A percentile compares a stretch with the other conserved stretches of the same genome.
Evolutionary conservation across 345 rosid species (phyloP).

Genomic region (Hibiscus tridactylites): DNA sequence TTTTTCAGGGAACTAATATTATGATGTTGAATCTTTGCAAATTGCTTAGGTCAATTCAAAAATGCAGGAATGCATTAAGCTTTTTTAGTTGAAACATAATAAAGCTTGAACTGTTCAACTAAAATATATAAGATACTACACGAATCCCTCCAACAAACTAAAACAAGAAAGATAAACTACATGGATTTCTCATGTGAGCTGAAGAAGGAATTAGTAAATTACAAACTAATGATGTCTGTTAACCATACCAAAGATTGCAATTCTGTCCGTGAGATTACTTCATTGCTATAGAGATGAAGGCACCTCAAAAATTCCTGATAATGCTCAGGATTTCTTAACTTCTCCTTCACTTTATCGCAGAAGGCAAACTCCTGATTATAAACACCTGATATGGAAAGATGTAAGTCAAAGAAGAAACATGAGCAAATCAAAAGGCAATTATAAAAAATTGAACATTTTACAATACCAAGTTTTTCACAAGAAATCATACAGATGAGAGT

Average conservation of each 20-base stretch:
- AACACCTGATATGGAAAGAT: slow-evolving; percentile 41
- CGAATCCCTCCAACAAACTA: background rate
- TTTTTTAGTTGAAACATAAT: background rate
- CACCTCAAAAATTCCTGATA: slow-evolving; percentile 78
- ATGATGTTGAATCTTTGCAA: background rate
- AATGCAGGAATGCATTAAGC: background rate
- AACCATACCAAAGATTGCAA: slow-evolving; percentile 77
- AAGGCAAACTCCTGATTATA: slow-evolving; percentile 66
- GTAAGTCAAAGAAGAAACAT: slow-evolving; percentile 7
- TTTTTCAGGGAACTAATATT: background rate
- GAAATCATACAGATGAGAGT: background rate
- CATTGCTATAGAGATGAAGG: slow-evolving; percentile 76
- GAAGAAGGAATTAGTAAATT: background rate
- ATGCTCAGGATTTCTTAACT: slow-evolving; percentile 49
- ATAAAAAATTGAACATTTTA: background rate
- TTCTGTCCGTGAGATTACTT: slow-evolving; percentile 70
- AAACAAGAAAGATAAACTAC: background rate
- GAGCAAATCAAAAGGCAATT: background rate
- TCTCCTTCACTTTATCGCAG: slow-evolving; percentile 79
- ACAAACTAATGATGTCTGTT: background rate
- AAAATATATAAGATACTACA: background rate
- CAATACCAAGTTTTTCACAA: background rate
- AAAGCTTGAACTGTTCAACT: background rate
- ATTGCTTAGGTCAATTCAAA: background rate
- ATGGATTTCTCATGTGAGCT: background rate